Percentiles rank a stretch among this genome's conserved stretches.
phyloP scores from a whole-genome alignment of 2,329 filamentous ascomycete species.

The Sordariomycetes sp. region DNA sequence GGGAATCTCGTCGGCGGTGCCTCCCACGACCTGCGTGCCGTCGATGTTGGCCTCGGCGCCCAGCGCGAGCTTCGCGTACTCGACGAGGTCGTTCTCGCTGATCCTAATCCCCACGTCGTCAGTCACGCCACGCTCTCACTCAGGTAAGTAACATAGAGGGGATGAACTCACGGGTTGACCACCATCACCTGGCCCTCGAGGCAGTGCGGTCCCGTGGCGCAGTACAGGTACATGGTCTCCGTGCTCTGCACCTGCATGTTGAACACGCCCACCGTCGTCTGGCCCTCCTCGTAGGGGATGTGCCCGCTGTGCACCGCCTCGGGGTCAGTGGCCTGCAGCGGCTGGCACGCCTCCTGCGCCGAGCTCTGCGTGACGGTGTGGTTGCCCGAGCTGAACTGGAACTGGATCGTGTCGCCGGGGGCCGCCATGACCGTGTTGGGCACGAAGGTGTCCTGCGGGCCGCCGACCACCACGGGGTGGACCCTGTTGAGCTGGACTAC shows the following conservation, averaged over 20 bases:
- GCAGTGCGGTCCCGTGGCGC: conserved; percentile 35
- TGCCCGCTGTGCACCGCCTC: conserved; percentile 27
- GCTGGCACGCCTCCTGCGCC: conserved; percentile 22
- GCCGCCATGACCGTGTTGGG: conserved; percentile 22
- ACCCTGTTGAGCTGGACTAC: neutral
- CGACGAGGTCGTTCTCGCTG: conserved; percentile 16
- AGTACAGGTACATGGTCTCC: conserved; percentile 38
- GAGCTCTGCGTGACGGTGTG: conserved; percentile 30
- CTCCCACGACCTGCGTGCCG: conserved; percentile 15
- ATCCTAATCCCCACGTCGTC: too few relatives aligned
- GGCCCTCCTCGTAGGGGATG: conserved; percentile 23
- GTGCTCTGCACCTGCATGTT: conserved; percentile 31
- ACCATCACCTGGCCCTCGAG: conserved; percentile 38
- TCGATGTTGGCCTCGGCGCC: conserved; percentile 14
- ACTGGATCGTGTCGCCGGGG: conserved; percentile 26
- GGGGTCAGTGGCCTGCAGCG: conserved; percentile 20
- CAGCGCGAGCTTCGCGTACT: conserved; percentile 14
- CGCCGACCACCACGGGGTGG: conserved; percentile 23
- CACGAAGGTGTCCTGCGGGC: conserved; percentile 23
- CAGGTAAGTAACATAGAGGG: too few relatives aligned
- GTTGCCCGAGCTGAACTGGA: conserved; percentile 31
- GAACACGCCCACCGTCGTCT: conserved; percentile 30
- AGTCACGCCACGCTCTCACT: too few relatives aligned
- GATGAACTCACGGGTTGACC: conserved; percentile 30
- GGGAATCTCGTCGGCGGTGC: conserved; percentile 16